Base-by-base conservation (phyloP, 176 grass and related monocot species). In the Oryza meyeriana region DNA sequence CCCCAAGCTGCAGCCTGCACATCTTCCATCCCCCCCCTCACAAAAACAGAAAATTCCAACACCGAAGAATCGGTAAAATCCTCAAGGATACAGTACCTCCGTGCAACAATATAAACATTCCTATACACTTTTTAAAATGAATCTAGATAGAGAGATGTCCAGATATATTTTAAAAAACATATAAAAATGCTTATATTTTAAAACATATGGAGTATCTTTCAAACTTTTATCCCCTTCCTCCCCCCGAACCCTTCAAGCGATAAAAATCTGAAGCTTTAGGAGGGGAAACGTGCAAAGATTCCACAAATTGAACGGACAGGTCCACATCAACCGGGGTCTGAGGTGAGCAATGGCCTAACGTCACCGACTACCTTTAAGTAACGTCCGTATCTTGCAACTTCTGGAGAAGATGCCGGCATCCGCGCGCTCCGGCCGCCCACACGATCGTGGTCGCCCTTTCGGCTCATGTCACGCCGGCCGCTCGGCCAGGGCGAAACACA, bases 361-460 rank as follows among this genome's bases (percentile, higher is more conserved):
- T 71, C 71, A 72, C 22, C 30, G 64, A 25, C 68, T 44, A 48
- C 82, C 64, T 58, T 85, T 58, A 81, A 57, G 82, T 66, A 77
- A 81, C 87, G 82, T 89, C 76, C 77, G 87, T 89, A 81, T 81
- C 83, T 76, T 64, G 64, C 64, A 65, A 61, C 71, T 42, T 75
- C 67, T 34, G 82, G 83, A 89, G 59, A 89, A 85, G 83, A 85
- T 77, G 77, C 87, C 17, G 55, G 72, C 83, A 72, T 89, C 82
- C 71, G 1, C 59, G 27, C 13, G 66, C 58, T 47, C 26, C 45
- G 47, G 69, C 83, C 57, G 42, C 71, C 87, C 73, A 80, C 59
- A 64, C 72, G 32, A 71, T 58, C 18, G 22, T 71, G 64, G 64
- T 34, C 82, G 52, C 50, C 12, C 71, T 59, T 76, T 42, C 57